Evolutionary conservation across 495 filamentous ascomycete genomes (phyloP).

Genomic region (Aspergillus egyptiacus): DNA sequence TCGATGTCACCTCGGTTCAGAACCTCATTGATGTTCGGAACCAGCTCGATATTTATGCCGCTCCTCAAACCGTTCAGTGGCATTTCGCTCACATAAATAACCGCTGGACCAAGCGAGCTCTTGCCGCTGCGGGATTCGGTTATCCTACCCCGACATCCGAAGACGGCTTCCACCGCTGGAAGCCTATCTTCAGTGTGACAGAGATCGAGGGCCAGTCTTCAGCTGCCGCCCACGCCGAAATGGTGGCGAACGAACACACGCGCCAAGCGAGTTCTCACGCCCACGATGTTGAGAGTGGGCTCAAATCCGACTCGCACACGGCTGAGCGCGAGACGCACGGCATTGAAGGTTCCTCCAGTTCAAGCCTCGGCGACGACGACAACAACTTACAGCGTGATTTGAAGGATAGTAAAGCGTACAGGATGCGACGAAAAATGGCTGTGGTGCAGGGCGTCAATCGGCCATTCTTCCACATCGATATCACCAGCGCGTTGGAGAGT

Average conservation of each 20-base stretch:
- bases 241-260: slow-evolving; percentile 49
- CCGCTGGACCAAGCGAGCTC: slow-evolving; percentile 93
- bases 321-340: slow-evolving; percentile 29
- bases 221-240: slow-evolving; percentile 57
- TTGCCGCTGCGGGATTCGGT: slow-evolving; percentile 89
- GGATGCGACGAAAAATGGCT: slow-evolving; percentile 44
- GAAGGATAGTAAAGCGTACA: slow-evolving; percentile 41
- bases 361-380: slow-evolving; percentile 26
- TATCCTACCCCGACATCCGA: slow-evolving; percentile 63
- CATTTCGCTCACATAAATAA: slow-evolving; percentile 94
- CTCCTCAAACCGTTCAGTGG: slow-evolving; percentile 86
- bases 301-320: slow-evolving; percentile 22
- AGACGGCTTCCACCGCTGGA: slow-evolving; percentile 66
- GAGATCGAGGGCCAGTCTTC: slow-evolving; percentile 71
- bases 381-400: slow-evolving; percentile 44
- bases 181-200: slow-evolving; percentile 92
- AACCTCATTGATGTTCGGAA: slow-evolving; percentile 96
- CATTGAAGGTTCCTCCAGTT: slow-evolving; percentile 28
- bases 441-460: slow-evolving; percentile 79
- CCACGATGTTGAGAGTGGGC: slow-evolving; percentile 38
- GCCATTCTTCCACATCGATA: slow-evolving; percentile 90
- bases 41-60: slow-evolving; percentile 83
- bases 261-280: slow-evolving; percentile 25
- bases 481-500: slow-evolving; percentile 87
- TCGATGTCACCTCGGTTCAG: slow-evolving; percentile 91